Conservation (phyloP, 2,329 filamentous ascomycete genomes). For the Daldinia eschscholtzii region DNA sequence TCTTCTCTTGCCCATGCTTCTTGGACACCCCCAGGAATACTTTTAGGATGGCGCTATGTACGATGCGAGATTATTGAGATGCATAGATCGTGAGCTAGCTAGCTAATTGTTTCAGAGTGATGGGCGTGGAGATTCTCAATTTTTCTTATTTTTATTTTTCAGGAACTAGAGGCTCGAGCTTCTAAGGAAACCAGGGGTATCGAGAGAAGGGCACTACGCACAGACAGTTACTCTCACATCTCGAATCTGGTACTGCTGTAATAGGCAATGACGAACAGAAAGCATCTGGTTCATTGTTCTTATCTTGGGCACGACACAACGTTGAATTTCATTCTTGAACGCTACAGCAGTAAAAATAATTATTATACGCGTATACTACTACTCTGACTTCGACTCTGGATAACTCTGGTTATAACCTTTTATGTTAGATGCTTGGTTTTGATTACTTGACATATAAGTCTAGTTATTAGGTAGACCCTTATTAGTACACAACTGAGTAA, state of each 20-base stretch:
- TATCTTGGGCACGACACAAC: background rate
- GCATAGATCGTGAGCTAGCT: conserved; percentile 21
- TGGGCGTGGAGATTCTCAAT: conserved; percentile 20
- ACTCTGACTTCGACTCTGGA: background rate
- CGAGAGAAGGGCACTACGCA: conserved; percentile 19
- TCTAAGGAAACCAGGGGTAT: conserved; percentile 9
- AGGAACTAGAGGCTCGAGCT: conserved; percentile 18
- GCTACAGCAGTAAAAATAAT: background rate
- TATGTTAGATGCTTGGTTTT: no score
- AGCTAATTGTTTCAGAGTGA: conserved; percentile 22
- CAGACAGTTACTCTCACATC: conserved; percentile 33
- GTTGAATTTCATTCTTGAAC: background rate
- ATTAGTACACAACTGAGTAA: no score
- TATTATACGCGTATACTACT: background rate
- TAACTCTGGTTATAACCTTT: background rate
- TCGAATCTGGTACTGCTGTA: conserved; percentile 10
- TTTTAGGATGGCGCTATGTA: conserved; percentile 12
- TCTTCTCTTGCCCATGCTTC: background rate
- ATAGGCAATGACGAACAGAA: conserved; percentile 28
- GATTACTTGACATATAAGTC: no score
- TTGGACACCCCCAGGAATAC: conserved; percentile 15
- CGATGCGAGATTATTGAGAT: conserved; percentile 9
- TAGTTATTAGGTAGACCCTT: conserved; percentile 6
- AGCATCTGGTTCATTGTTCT: conserved; percentile 31
- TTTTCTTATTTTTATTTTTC: conserved; percentile 11